Base-by-base conservation (phyloP, 257 asterid genomes). In the Prunella vulgaris region DNA sequence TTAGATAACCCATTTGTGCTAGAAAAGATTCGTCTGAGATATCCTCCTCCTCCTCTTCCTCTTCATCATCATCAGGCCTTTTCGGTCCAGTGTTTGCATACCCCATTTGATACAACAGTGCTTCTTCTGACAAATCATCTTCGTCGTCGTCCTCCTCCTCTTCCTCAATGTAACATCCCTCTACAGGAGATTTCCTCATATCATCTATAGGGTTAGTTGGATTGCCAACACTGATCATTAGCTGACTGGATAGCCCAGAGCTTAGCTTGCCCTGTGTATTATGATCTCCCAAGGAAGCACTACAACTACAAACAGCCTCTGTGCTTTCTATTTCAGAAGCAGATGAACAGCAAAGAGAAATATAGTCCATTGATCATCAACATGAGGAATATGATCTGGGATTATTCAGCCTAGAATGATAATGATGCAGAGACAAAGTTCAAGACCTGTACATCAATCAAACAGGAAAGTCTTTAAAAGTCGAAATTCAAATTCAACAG, bases 101-200 rank as follows among this genome's bases (percentile, higher is more conserved):
- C 51, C 84, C 87, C 87, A 82, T 82, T 61, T 74, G 81, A 7
- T 61, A 60, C 51, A 79, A 68, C 40, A 79, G 66, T 21, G 40
- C 79, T 38, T 68, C 84, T 33, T 82, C 84, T 0, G 80, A 79
- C 1, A 79, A 57, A 68, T 64, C 74, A 37, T 74, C 79, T 5
- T 60, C 86, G 5, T 75, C 79, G 1, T 70, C 80, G 0, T 71
- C 78, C 0, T 71, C 78, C 0, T 56, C 78, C 1, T 76, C 78
- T 7, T 76, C 82, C 30, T 42, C 72, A 40, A 27, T 35, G 65
- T 52, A 15, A 59, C 40, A 20, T 44, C 54, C 65, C 48, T 68
- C 59, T 21, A 38, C 57, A 30, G 28, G 57, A 30, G 22, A 9
- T 46, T 13, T 38, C 27, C 17, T 42, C 49, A 49, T 18, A 22